A percentile compares a stretch with the other conserved stretches of the same genome.
Evolutionary conservation across 768 basidiomycete species (phyloP).

Genomic region (Boletus coccyginus): DNA sequence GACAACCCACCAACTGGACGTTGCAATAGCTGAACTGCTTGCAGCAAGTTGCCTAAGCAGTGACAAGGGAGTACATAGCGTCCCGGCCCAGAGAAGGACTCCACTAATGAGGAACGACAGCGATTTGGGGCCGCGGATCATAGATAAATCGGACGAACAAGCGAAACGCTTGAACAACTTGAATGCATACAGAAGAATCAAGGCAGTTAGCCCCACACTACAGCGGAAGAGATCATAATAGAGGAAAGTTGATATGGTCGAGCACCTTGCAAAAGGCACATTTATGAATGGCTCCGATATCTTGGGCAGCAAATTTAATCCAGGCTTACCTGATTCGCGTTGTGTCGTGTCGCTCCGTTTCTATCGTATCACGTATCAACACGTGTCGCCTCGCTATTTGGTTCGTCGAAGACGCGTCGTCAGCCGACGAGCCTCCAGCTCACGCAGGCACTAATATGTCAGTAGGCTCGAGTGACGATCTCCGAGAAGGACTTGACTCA

Average conservation of each 20-base stretch:
- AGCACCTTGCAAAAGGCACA: not conserved
- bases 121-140: slow-evolving; percentile 13
- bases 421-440: too few relatives aligned
- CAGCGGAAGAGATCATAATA: slow-evolving; percentile 3
- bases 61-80: slow-evolving; percentile 9
- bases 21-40: slow-evolving; percentile 24
- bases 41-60: slow-evolving; percentile 22
- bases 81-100: not conserved
- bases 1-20: slow-evolving; percentile 16
- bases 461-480: too few relatives aligned
- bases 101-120: slow-evolving; percentile 16
- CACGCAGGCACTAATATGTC: too few relatives aligned
- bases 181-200: not conserved
- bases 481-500: too few relatives aligned
- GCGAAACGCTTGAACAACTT: not conserved
- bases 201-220: not conserved
- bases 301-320: not conserved
- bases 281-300: not conserved
- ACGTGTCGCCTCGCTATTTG: too few relatives aligned
- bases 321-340: too few relatives aligned
- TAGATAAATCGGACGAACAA: slow-evolving; percentile 8
- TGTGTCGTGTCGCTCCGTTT: too few relatives aligned
- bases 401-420: too few relatives aligned
- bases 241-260: too few relatives aligned
- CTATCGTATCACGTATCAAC: too few relatives aligned